Conservation (phyloP, 2,329 filamentous ascomycete species). For the Penicillium hesseltinei region DNA sequence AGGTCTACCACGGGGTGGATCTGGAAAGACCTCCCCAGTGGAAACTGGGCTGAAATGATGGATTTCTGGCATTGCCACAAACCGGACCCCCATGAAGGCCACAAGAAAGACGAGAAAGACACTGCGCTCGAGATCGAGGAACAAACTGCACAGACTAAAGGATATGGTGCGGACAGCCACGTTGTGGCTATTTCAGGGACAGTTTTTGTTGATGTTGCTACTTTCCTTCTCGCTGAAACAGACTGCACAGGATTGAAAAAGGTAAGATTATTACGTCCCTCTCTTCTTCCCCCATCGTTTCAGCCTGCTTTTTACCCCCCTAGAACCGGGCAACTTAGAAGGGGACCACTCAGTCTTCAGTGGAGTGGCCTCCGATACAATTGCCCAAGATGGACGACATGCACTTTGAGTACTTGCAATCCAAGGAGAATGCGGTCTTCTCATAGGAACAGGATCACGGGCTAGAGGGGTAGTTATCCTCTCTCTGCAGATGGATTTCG, state of each 20-base stretch:
- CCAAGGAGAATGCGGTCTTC: background rate
- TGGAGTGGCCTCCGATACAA: constrained; percentile 59
- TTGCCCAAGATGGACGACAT: constrained; percentile 51
- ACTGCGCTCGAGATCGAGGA: constrained; percentile 38
- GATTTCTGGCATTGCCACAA: constrained; percentile 99
- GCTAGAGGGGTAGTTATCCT: constrained; percentile 33
- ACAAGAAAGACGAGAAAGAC: constrained; percentile 43
- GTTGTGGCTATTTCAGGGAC: constrained; percentile 65
- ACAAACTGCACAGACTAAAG: constrained; percentile 59
- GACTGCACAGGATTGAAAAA: constrained; percentile 58
- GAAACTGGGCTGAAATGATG: constrained; percentile 99
- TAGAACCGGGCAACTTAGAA: constrained; percentile 53
- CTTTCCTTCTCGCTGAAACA: constrained; percentile 66
- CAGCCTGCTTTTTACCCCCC: background rate
- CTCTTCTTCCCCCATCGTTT: background rate
- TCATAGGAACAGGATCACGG: background rate
- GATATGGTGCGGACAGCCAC: constrained; percentile 78
- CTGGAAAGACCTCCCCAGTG: constrained; percentile 94
- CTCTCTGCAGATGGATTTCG: constrained; percentile 39
- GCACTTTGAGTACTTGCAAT: constrained; percentile 3
- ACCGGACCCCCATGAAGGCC: constrained; percentile 56
- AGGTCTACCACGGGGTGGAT: constrained; percentile 37
- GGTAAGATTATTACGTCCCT: constrained; percentile 29
- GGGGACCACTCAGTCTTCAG: constrained; percentile 47
- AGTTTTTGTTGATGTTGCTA: constrained; percentile 78